Conservation (phyloP, 1,284 basidiomycete genomes). For the Salmacisia buchloeana region DNA sequence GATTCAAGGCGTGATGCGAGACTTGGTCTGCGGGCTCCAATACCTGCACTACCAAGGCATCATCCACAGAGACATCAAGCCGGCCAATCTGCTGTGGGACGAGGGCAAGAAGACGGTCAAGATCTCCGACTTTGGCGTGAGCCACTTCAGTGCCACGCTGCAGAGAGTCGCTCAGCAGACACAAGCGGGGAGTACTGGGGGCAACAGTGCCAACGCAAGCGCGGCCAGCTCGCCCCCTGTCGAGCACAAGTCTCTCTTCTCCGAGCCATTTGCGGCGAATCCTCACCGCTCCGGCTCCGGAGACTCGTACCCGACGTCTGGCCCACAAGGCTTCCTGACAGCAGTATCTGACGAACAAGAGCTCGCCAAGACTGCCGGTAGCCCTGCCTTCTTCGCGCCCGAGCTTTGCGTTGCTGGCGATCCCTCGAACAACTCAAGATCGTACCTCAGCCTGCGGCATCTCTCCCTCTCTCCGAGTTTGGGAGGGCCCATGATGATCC, state of each 20-base stretch:
- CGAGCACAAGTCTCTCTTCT: neutral
- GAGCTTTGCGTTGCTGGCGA: slow-evolving; percentile 66
- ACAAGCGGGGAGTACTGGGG: slow-evolving; percentile 5
- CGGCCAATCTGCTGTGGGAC: slow-evolving; percentile 89
- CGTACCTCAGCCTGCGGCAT: neutral
- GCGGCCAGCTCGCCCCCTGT: neutral
- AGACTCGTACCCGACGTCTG: slow-evolving; percentile 54
- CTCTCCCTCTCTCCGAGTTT: neutral
- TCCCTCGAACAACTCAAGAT: slow-evolving; percentile 20
- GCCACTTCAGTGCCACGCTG: slow-evolving; percentile 84
- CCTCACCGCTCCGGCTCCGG: no score
- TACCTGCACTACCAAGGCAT: slow-evolving; percentile 95
- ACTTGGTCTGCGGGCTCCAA: slow-evolving; percentile 85
- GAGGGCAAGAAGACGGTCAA: slow-evolving; percentile 72
- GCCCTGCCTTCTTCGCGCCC: slow-evolving; percentile 94
- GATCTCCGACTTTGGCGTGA: slow-evolving; percentile 95
- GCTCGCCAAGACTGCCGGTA: slow-evolving; percentile 87
- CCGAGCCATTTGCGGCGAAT: neutral
- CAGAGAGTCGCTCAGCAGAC: slow-evolving; percentile 46
- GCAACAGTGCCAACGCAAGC: slow-evolving; percentile 5
- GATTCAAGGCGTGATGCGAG: slow-evolving; percentile 78
- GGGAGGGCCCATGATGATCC: neutral
- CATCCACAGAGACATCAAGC: slow-evolving; percentile 99
- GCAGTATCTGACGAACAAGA: slow-evolving; percentile 69
- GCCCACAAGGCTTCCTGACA: slow-evolving; percentile 47